phyloP scores from a whole-genome alignment of 805 yeast species.

The Hanseniaspora pseudoguilliermondii region DNA sequence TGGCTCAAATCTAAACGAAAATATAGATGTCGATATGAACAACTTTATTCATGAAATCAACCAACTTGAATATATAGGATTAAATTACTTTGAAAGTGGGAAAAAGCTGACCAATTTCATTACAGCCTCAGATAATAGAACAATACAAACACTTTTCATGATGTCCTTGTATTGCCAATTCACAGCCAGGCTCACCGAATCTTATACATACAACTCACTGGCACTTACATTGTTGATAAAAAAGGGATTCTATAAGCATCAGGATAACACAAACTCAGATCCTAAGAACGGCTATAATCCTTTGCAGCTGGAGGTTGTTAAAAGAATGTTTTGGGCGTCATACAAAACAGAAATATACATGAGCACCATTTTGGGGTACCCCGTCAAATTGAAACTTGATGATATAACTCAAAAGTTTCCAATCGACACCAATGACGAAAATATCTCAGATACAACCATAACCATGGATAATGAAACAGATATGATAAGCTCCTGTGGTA shows the following conservation, averaged over 20 bases:
- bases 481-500: slow-evolving; percentile 51
- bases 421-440: slow-evolving; percentile 72
- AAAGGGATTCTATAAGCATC: slow-evolving; percentile 70
- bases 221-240: slow-evolving; percentile 72
- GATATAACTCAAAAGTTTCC: slow-evolving; percentile 85
- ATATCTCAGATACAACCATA: slow-evolving; percentile 57
- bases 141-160: slow-evolving; percentile 80
- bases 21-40: slow-evolving; percentile 21
- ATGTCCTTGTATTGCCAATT: slow-evolving; percentile 75
- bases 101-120: slow-evolving; percentile 68
- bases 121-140: slow-evolving; percentile 63
- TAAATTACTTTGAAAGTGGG: slow-evolving; percentile 68
- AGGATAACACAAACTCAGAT: slow-evolving; percentile 28
- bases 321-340: slow-evolving; percentile 78
- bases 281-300: slow-evolving; percentile 43
- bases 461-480: slow-evolving; percentile 37
- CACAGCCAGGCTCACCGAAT: slow-evolving; percentile 73
- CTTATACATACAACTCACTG: slow-evolving; percentile 81
- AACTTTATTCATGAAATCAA: slow-evolving; percentile 17
- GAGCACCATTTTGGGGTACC: slow-evolving; percentile 75
- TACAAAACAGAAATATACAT: slow-evolving; percentile 85
- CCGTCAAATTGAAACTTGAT: slow-evolving; percentile 59
- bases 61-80: slow-evolving; percentile 56
- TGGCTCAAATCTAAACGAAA: slow-evolving; percentile 24
- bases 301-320: slow-evolving; percentile 69